Evolutionary conservation across 768 basidiomycete species (phyloP).

Genomic region (Holtermanniella nyarrowii): DNA sequence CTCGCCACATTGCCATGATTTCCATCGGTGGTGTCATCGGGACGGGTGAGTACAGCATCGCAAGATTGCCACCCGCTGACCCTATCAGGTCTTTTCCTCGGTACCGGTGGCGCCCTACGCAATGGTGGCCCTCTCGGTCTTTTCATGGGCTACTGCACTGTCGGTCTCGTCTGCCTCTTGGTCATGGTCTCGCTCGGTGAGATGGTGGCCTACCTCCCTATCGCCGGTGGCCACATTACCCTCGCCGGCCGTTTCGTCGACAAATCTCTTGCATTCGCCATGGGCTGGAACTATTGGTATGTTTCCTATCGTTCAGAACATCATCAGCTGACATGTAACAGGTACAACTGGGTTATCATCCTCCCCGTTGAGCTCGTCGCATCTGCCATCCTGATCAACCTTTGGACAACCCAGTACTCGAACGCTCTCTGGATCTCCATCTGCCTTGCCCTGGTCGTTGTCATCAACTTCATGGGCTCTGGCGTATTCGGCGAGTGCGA

Average conservation of each 20-base stretch:
- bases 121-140: slow-evolving; percentile 34
- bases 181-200: slow-evolving; percentile 50
- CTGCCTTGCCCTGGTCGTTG: slow-evolving; percentile 62
- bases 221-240: slow-evolving; percentile 33
- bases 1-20: slow-evolving; percentile 18
- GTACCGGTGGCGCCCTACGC: slow-evolving; percentile 40
- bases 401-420: slow-evolving; percentile 45
- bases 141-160: slow-evolving; percentile 23
- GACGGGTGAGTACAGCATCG: slow-evolving; percentile 8
- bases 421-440: slow-evolving; percentile 72
- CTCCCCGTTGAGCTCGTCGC: slow-evolving; percentile 65
- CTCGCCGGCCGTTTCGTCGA: slow-evolving; percentile 46
- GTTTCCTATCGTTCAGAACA: background rate
- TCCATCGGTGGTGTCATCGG: slow-evolving; percentile 25
- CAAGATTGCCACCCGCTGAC: background rate
- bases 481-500: slow-evolving; percentile 50
- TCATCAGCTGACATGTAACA: too few relatives aligned
- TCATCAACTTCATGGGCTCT: slow-evolving; percentile 43
- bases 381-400: slow-evolving; percentile 58
- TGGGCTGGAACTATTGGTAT: slow-evolving; percentile 25
- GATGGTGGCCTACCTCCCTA: slow-evolving; percentile 25
- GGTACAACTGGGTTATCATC: slow-evolving; percentile 46
- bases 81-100: slow-evolving; percentile 55
- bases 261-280: slow-evolving; percentile 45
- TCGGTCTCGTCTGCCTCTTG: slow-evolving; percentile 33